A percentile compares a stretch with the other conserved stretches of the same genome.
These are phyloP conservation scores for Pseudomicrostroma phylloplanum DNA, from an alignment of 1,284 basidiomycete genomes.

Conservation along the genomic window DNA sequence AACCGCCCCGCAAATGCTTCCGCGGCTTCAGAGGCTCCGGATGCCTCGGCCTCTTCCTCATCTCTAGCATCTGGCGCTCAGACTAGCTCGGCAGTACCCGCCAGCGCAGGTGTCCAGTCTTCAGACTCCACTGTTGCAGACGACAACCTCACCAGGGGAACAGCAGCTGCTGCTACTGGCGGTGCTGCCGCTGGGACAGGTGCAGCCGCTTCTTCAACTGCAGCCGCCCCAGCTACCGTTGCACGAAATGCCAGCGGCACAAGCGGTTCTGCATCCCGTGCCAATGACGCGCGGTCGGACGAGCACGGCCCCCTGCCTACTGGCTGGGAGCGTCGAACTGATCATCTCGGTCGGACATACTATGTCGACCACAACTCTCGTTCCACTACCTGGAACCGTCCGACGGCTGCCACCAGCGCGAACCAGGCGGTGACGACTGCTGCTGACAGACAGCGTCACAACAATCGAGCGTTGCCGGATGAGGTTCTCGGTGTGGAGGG, in stretches of 20 bases:
- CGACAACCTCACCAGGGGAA: neutral
- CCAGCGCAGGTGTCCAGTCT: slow-evolving; percentile 8
- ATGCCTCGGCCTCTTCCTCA: slow-evolving; percentile 32
- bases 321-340: slow-evolving; percentile 89
- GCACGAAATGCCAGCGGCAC: neutral
- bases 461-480: slow-evolving; percentile 46
- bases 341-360: slow-evolving; percentile 79
- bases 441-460: slow-evolving; percentile 44
- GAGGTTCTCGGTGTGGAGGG: slow-evolving; percentile 49
- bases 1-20: slow-evolving; percentile 34
- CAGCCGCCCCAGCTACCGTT: slow-evolving; percentile 15
- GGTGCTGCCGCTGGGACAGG: slow-evolving; percentile 11
- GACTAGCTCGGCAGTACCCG: slow-evolving; percentile 7
- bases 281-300: slow-evolving; percentile 2
- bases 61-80: slow-evolving; percentile 23
- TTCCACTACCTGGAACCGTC: slow-evolving; percentile 82
- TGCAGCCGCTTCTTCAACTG: slow-evolving; percentile 8
- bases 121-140: neutral
- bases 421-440: slow-evolving; percentile 36
- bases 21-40: slow-evolving; percentile 24
- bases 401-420: slow-evolving; percentile 29
- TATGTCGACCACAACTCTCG: slow-evolving; percentile 74
- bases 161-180: slow-evolving; percentile 8
- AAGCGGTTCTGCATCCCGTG: neutral
- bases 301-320: slow-evolving; percentile 58